These are phyloP conservation scores for Aurinia saxatilis DNA, from an alignment of 345 rosid species.

Conservation along the genomic window DNA sequence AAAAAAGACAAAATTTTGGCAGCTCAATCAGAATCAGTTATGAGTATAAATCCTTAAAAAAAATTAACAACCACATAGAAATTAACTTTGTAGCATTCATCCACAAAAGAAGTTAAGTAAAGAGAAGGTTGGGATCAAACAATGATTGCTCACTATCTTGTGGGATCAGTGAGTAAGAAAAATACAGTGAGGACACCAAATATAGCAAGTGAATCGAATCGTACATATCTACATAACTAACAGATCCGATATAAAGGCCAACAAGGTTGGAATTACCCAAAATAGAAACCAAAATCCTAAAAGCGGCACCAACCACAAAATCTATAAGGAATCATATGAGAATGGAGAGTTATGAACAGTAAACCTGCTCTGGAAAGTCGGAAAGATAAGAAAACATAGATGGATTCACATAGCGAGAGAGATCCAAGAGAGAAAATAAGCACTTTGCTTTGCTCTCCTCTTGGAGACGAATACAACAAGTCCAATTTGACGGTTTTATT, in stretches of 20 bases:
- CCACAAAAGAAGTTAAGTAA: not conserved
- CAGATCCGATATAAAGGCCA: constrained; percentile 56
- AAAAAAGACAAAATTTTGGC: not conserved
- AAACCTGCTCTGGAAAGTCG: constrained; percentile 11
- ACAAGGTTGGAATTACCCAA: constrained; percentile 19
- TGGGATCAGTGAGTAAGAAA: constrained; percentile 4
- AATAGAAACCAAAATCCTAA: constrained; percentile 12
- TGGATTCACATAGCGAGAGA: constrained; percentile 7
- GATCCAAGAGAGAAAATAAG: not conserved
- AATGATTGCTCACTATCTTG: constrained; percentile 19
- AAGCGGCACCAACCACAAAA: not conserved
- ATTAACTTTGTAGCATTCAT: no score
- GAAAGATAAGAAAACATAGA: not conserved
- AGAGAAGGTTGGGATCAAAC: not conserved
- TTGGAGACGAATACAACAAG: constrained; percentile 26
- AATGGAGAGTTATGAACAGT: not conserved
- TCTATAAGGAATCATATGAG: not conserved
- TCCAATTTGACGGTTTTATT: constrained; percentile 42
- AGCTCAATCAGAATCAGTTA: constrained; percentile 10
- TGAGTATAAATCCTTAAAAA: not conserved
- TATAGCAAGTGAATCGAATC: constrained; percentile 26
- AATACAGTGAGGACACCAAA: constrained; percentile 14
- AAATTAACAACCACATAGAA: no score
- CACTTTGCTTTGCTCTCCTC: constrained; percentile 10
- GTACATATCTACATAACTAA: constrained; percentile 1